These are phyloP conservation scores for Chrysoporthe austroafricana DNA, from an alignment of 2,329 filamentous ascomycete species.

Conservation along the genomic window DNA sequence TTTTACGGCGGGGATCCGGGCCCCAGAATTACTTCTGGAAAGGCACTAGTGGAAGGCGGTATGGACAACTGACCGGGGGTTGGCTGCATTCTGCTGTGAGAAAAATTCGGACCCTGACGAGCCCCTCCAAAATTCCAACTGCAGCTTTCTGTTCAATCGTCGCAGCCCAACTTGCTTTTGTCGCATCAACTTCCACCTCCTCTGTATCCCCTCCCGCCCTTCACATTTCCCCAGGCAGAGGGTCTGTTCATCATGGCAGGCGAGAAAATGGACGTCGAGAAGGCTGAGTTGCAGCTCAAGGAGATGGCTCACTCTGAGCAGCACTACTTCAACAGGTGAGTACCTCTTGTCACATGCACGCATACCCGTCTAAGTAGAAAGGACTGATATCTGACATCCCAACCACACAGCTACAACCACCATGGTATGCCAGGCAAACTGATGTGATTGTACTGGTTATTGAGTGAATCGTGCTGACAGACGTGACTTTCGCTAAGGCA, in stretches of 20 bases:
- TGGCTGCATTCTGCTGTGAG: constrained; percentile 4
- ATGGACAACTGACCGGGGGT: constrained; percentile 7
- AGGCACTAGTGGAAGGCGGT: constrained; percentile 7
- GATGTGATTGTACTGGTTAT: constrained; percentile 30
- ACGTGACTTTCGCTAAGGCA: constrained; percentile 58
- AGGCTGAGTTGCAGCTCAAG: constrained; percentile 67
- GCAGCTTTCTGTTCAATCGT: constrained; percentile 3
- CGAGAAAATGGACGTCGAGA: constrained; percentile 62
- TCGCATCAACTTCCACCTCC: not conserved
- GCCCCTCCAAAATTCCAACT: constrained; percentile 12
- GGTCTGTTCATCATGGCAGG: constrained; percentile 43
- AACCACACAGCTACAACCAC: constrained; percentile 81
- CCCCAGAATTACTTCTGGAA: constrained; percentile 13
- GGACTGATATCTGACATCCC: constrained; percentile 5
- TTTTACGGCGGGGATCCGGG: not conserved
- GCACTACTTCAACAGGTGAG: constrained; percentile 97
- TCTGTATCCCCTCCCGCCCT: not conserved
- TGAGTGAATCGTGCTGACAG: constrained; percentile 23
- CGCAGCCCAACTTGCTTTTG: constrained; percentile 3
- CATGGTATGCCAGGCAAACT: constrained; percentile 68
- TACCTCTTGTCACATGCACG: constrained; percentile 32
- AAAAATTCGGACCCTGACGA: constrained; percentile 17
- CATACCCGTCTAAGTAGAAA: not conserved
- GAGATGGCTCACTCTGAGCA: constrained; percentile 91
- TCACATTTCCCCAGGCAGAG: not conserved